Base-by-base conservation (phyloP, 2,329 filamentous ascomycete species). In the Colletotrichum tanaceti region DNA sequence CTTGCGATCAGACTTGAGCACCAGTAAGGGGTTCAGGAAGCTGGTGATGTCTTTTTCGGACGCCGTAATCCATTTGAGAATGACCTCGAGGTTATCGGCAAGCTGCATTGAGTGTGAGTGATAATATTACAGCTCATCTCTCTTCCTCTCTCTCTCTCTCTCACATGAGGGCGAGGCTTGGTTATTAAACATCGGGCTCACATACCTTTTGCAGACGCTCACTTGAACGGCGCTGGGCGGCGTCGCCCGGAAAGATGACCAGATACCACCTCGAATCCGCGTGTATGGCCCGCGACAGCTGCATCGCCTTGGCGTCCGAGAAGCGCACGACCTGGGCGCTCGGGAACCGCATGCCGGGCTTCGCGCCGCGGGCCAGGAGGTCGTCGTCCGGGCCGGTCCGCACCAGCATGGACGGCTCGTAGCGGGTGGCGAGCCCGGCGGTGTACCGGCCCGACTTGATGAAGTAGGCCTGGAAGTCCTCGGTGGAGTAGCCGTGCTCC, bases 261-360 rank as follows among this genome's bases (percentile, higher is more conserved):
- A 89, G 22, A 79, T 82, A 67, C 86, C 82, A 77, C 72, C 75
- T 50, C 41, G 73, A 68, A 76, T 85, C 70, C 32, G 87, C 83
- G 20, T 79, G 82, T 46, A 90, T 70, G 1, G 84, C 80, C 57
- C 86, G 77, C 14, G 84, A 81, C 32, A 88, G 76, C 54, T 85
- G 87, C 77, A 89, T 77, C 0, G 85, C 82, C 68, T 84, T 85
- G 1, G 87, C 88, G 72, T 91, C 89, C 53, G 84, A 86, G 65
- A 86, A 85, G 5, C 88, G 79, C 20, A 90, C 84, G 0, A 90
- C 86, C 72, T 87, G 87, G 0, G 86, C 83, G 65, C 82, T 89
- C 0, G 84, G 85, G 68, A 89, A 85, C 20, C 87, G 79, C 84
- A 85, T 89, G 10, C 86, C 88, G 0, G 87, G 77, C 5, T 74